Evolutionary conservation across 129 eudicot genomes (phyloP), one percentile per base, ranked within the genome.

Genomic region (Arctium lappa): DNA sequence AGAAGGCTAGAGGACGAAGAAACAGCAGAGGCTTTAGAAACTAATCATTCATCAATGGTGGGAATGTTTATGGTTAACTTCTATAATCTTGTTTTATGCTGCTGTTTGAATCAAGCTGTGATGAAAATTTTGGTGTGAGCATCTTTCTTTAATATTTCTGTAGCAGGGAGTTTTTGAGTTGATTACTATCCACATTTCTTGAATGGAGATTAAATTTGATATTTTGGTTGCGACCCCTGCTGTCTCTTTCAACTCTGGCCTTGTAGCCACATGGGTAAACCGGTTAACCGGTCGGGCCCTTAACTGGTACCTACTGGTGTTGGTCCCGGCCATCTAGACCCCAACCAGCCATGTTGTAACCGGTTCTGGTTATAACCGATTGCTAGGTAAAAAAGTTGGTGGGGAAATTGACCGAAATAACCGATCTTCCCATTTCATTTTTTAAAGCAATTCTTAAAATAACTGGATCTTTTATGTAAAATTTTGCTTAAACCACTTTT

Each of bases 21-120:
- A 90, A 92, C 87, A 90, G 94, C 91, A 87, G 86, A 69, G 97
- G 97, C 71, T 92, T 88, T 88, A 85, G 90, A 53, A 86, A 80
- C 81, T 92, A 82, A 90, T 42, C 72, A 9, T 27, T 63, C 72
- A 11, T 72, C 72, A 48, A 50, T 50, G 74, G 74, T 50, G 76
- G 37, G 72, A 2, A 56, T 36, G 5, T 68, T 36, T 34, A 53
- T 73, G 79, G 6, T 33, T 31, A 42, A 33, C 74, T 42, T 75
- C 8, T 65, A 30, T 53, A 56, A 31, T 71, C 38, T 56, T 56
- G 32, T 60, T 73, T 56, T 48, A 40, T 79, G 82, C 8, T 73
- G 77, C 33, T 83, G 65, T 77, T 77, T 76, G 73, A 78, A 70
- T 76, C 29, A 69, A 78, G 74, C 29, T 10, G 15, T 62, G 56